Conservation (phyloP, 2,329 filamentous ascomycete genomes). For the Pseudogymnoascus sp. region DNA sequence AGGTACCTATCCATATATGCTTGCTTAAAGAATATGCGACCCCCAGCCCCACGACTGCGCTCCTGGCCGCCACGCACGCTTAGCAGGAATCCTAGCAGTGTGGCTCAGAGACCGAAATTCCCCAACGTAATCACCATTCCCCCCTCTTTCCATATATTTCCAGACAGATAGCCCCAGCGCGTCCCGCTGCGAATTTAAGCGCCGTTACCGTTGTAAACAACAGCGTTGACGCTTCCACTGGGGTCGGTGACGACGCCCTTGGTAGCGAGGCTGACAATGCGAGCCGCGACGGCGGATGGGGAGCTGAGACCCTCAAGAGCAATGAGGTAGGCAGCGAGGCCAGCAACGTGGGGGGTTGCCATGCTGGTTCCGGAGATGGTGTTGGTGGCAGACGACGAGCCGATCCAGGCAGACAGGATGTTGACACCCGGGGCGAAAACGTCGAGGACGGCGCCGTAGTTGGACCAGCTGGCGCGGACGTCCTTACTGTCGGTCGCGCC, state of each 20-base stretch:
- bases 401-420: slow-evolving; percentile 42
- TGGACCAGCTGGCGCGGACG: slow-evolving; percentile 39
- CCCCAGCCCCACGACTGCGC: neutral
- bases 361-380: slow-evolving; percentile 54
- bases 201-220: slow-evolving; percentile 48
- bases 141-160: neutral
- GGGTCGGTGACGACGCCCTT: slow-evolving; percentile 36
- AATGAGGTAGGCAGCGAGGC: slow-evolving; percentile 51
- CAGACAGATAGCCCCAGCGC: neutral
- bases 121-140: neutral
- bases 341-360: slow-evolving; percentile 54
- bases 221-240: slow-evolving; percentile 41
- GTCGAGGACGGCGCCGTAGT: slow-evolving; percentile 44
- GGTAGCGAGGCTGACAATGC: slow-evolving; percentile 38
- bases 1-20: neutral
- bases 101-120: neutral
- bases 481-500: slow-evolving; percentile 39
- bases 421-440: slow-evolving; percentile 44
- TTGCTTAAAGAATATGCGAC: neutral
- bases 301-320: slow-evolving; percentile 36
- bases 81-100: neutral
- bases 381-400: slow-evolving; percentile 37
- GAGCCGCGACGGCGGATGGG: slow-evolving; percentile 41
- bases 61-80: neutral
- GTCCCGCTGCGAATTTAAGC: slow-evolving; percentile 19